Base-by-base conservation (phyloP, 2,329 filamentous ascomycete species). In the Sphaerulina musiva region DNA sequence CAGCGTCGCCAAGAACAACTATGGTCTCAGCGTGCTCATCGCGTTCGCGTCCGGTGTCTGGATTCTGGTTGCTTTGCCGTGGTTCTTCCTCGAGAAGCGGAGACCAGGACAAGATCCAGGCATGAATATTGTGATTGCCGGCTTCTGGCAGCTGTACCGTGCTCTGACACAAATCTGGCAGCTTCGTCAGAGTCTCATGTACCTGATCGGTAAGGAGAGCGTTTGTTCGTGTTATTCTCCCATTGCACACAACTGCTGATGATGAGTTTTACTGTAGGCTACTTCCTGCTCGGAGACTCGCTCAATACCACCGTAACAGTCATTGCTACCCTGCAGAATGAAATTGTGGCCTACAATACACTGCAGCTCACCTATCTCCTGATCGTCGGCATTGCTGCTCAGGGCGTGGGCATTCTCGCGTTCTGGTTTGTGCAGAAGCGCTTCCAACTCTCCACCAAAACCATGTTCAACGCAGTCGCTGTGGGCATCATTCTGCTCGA, bases 291-390 rank as follows among this genome's bases (percentile, higher is more conserved):
- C 0, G 83, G 82, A n/a, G 84, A 87, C 68, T 83, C 80, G 1
- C 73, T 86, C 36, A 86, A 86, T 66, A 87, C 84, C 0, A 85
- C 83, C 0, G 81, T 86, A 4, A 86, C 84, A 0, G 82, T 87
- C 20, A 81, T 87, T 32, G 75, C 72, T 0, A 86, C 82, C 0
- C 68, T 86, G 4, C 84, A 87, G 63, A 86, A 86, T 60, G 74
- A 75, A 36, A 77, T 86, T 3, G 82, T 86, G 2, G 73, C 76
- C 3, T 87, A 85, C 68, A 81, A 84, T 62, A 83, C 81, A 0
- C 71, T 86, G 26, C 76, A 82, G 46, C 67, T 86, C 5, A 85
- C 82, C 0, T 86, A 86, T 62, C 76, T 87, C 7, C 71, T 85
- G 23, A 80, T 86, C 9, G 83, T 85, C 1, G 83, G 83, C 4